Evolutionary conservation across 257 asterid species (phyloP), one percentile per base, ranked within the genome.

Genomic region (Salvia splendens): DNA sequence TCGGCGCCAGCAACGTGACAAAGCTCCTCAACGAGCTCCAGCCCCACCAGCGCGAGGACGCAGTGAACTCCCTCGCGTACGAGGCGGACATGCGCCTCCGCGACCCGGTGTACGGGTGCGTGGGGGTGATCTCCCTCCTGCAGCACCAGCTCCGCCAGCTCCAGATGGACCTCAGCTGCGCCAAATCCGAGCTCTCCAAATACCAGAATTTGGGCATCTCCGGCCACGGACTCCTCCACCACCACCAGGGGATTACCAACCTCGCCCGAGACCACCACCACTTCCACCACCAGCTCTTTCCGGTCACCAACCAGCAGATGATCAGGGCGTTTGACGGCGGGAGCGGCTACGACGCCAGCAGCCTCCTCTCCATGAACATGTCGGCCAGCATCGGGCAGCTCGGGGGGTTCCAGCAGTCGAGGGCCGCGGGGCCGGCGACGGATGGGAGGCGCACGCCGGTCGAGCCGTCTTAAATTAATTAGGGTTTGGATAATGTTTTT

Each of bases 381-480:
- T 78, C 95, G 0, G 85, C 89, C 0, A 80, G 87, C 43, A 77
- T 86, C 24, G 93, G 90, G 2, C 92, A 80, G 35, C 72, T 87
- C 64, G 77, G 86, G 17, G 91, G 86, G 14, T 86, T 91, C 58
- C 96, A 85, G 89, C 97, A 85, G 77, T 70, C 95, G 0, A 77
- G 81, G 69, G 78, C 90, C 3, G 77, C 91, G 12, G 89, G 89
- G 8, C 65, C 81, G 2, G 85, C 91, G 8, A 81, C 91, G 3
- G 96, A 92, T 12, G 98, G 94, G 14, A 85, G 95, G 24, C 82
- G 95, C 62, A 85, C 92, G 59, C 92, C 96, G 43, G 86, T 92
- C 0, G 96, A 92, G 12, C 98, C 95, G 6, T 86, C 96, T 75
- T 92, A 2, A 24, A 24, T 24, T 24, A 50, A 50, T 55, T 55